Conservation (phyloP, 148 eudicot species). For the Bassia scoparia region DNA sequence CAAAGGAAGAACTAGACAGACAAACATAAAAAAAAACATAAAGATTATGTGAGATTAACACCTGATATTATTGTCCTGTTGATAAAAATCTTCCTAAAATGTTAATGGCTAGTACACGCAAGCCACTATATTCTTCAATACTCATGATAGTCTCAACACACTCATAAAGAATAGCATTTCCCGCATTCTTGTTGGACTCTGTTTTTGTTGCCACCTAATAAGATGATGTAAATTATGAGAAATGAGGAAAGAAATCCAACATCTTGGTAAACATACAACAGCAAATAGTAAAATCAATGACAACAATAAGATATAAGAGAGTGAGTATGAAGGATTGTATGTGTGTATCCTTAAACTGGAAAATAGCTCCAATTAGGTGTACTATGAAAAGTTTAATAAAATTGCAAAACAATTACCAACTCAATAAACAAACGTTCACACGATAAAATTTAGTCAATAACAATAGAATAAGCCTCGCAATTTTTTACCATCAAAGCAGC, state of each 20-base stretch:
- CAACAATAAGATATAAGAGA: neutral
- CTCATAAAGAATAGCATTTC: slow-evolving; percentile 95
- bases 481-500: no score
- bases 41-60: slow-evolving; percentile 17
- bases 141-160: slow-evolving; percentile 95
- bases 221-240: slow-evolving; percentile 4
- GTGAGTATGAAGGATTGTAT: neutral
- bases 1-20: neutral
- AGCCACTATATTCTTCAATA: slow-evolving; percentile 91
- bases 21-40: neutral
- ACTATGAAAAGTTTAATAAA: no score
- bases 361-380: neutral
- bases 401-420: no score
- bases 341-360: neutral
- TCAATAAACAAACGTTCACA: no score
- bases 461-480: no score
- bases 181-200: slow-evolving; percentile 95
- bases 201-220: slow-evolving; percentile 97
- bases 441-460: no score
- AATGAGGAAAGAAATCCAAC: neutral
- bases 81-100: slow-evolving; percentile 96
- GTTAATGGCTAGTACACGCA: slow-evolving; percentile 97
- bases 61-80: slow-evolving; percentile 99
- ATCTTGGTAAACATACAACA: neutral
- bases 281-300: neutral